Evolutionary conservation across 208 protist genomes (phyloP), one percentile per base, ranked within the genome.

Genomic region (Leishmania turanica): DNA sequence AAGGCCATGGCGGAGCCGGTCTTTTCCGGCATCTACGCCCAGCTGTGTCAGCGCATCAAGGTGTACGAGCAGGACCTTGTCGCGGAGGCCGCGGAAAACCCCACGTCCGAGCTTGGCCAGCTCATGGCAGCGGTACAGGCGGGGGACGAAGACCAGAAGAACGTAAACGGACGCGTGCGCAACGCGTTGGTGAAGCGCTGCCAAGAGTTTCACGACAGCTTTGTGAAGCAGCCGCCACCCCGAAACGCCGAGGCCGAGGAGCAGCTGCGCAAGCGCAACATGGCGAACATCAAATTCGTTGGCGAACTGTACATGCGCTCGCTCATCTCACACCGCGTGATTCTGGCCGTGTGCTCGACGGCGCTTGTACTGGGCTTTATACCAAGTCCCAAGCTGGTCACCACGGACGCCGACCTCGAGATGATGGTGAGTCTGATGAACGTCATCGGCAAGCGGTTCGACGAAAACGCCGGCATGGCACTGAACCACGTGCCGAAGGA

Each of bases 211-310:
- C 86, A 90, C 87, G 79, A 90, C 73, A 76, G 87, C 54, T 94
- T 92, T 53, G 77, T 85, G 7, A 78, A 84, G 37, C 87, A 95
- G 75, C 79, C 66, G 27, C 75, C 83, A 8, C 79, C 86, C 6
- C 65, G 85, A 17, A 83, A 90, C 75, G 87, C 90, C 13, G 93
- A 95, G 56, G 84, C 86, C 42, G 85, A 86, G 53, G 91, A 97
- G 77, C 88, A 88, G 79, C 80, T 96, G 58, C 92, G 92, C 40
- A 93, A 94, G 78, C 88, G 89, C 21, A 96, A 97, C 82, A 93
- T 98, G 87, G 89, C 94, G 42, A 98, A 98, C 85, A 97, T 97
- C 83, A 96, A 96, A 79, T 98, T 98, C 81, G 91, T 96, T 51
- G 95, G 93, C 54, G 93, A 97, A 85, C 92, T 98, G 37, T 98